Conservation (phyloP, 225 moss, liverwort and hornwort genomes). For the Bryum argenteum region DNA sequence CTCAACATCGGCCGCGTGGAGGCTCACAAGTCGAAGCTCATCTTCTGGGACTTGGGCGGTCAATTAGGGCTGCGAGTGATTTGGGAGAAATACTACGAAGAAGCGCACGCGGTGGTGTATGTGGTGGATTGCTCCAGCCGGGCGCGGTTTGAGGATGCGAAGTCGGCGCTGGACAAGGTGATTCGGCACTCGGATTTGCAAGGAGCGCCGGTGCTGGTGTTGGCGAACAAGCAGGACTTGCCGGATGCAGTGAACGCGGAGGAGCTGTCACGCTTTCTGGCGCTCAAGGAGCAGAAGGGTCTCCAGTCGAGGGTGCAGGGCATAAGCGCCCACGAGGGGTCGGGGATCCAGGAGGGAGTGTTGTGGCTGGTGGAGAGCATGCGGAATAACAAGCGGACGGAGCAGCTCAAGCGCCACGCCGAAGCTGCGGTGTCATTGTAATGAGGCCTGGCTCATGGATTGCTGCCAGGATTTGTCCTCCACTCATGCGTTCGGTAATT, state of each 20-base stretch:
- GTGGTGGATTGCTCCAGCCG: slow-evolving; percentile 90
- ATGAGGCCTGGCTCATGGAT: slow-evolving; percentile 12
- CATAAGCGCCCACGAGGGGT: slow-evolving; percentile 88
- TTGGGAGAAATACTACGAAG: slow-evolving; percentile 99
- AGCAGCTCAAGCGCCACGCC: slow-evolving; percentile 78
- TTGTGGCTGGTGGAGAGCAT: slow-evolving; percentile 92
- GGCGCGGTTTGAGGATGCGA: slow-evolving; percentile 82
- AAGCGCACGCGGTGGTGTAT: slow-evolving; percentile 92
- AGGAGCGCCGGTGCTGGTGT: slow-evolving; percentile 85
- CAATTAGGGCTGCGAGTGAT: slow-evolving; percentile 96
- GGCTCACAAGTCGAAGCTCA: slow-evolving; percentile 94
- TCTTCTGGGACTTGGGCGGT: slow-evolving; percentile 98
- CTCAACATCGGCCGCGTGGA: slow-evolving; percentile 95
- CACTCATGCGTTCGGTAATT: background rate
- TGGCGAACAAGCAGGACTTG: slow-evolving; percentile 98
- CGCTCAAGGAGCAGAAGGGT: slow-evolving; percentile 68
- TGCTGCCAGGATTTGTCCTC: background rate
- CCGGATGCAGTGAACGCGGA: slow-evolving; percentile 76
- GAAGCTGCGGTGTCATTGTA: slow-evolving; percentile 78
- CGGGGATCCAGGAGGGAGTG: slow-evolving; percentile 86
- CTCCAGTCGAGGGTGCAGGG: slow-evolving; percentile 75
- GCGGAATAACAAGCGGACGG: slow-evolving; percentile 80
- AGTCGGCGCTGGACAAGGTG: slow-evolving; percentile 92
- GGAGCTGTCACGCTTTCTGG: slow-evolving; percentile 70
- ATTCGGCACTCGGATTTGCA: slow-evolving; percentile 87